These are phyloP conservation scores for Luffa acutangula DNA, from an alignment of 306 rosid species.

Conservation along the genomic window DNA sequence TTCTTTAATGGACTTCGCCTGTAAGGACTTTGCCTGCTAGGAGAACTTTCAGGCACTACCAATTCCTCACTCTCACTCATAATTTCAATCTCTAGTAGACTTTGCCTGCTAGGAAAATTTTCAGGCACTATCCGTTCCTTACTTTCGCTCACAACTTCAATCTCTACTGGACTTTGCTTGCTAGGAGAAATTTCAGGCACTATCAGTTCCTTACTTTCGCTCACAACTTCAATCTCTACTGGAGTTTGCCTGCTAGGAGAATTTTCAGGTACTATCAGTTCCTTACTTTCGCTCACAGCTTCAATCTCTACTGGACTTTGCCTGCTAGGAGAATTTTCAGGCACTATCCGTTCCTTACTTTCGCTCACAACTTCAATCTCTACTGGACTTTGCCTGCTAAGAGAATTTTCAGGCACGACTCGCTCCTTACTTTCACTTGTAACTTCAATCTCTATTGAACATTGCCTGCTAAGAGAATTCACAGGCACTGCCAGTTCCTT, in stretches of 20 bases:
- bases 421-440: not conserved
- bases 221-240: not conserved
- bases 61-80: not conserved
- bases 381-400: not conserved
- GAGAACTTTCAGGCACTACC: not conserved
- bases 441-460: not conserved
- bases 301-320: not conserved
- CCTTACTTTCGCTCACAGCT: not conserved
- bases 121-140: not conserved
- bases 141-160: not conserved
- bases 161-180: not conserved
- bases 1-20: conserved; percentile 11
- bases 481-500: too few relatives aligned
- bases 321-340: not conserved
- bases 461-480: not conserved
- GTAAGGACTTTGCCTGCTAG: conserved; percentile 6
- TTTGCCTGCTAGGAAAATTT: not conserved
- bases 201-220: not conserved
- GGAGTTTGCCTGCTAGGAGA: not conserved
- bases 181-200: not conserved
- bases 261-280: not conserved
- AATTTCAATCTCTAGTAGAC: not conserved
- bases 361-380: not conserved
- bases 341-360: too few relatives aligned
- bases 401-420: not conserved